These are phyloP conservation scores for Triticum urartu DNA, from an alignment of 176 grass and related monocot genomes.

Conservation along the genomic window DNA sequence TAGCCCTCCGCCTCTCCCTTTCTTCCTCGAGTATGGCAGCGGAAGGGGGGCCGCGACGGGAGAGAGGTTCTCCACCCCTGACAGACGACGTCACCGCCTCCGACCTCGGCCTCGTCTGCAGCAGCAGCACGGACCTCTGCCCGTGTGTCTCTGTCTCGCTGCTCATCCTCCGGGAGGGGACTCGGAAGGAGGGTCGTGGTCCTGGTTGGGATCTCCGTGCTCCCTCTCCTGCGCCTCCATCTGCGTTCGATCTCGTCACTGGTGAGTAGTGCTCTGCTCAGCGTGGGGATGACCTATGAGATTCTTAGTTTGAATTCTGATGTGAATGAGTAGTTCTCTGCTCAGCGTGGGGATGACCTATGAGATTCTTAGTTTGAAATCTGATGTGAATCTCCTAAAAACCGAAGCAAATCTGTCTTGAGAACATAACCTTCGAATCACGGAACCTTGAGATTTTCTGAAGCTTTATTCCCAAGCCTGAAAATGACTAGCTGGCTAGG, in stretches of 20 bases:
- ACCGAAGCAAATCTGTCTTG: too few species aligned
- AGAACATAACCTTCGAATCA: background rate
- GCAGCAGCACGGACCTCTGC: too few species aligned
- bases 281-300: background rate
- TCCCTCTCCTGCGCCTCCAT: constrained; percentile 63
- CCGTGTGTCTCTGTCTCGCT: too few species aligned
- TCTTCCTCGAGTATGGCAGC: too few species aligned
- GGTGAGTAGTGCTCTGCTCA: constrained; percentile 26
- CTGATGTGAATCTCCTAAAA: background rate
- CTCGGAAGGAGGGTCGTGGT: constrained; percentile 61
- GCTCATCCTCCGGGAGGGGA: too few species aligned
- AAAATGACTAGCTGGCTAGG: background rate
- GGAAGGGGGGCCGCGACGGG: too few species aligned
- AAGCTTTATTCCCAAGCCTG: background rate
- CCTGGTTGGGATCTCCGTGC: constrained; percentile 70
- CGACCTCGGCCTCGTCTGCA: too few species aligned
- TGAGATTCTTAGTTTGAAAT: background rate
- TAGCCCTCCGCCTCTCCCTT: too few species aligned
- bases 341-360: background rate
- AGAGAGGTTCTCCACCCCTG: too few species aligned
- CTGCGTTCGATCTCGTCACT: constrained; percentile 43
- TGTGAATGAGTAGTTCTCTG: background rate
- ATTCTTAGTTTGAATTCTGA: background rate
- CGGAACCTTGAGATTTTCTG: background rate
- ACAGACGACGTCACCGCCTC: too few species aligned